phyloP scores from a whole-genome alignment of 116 monocot genomes.

The Phalaenopsis hybrid region DNA sequence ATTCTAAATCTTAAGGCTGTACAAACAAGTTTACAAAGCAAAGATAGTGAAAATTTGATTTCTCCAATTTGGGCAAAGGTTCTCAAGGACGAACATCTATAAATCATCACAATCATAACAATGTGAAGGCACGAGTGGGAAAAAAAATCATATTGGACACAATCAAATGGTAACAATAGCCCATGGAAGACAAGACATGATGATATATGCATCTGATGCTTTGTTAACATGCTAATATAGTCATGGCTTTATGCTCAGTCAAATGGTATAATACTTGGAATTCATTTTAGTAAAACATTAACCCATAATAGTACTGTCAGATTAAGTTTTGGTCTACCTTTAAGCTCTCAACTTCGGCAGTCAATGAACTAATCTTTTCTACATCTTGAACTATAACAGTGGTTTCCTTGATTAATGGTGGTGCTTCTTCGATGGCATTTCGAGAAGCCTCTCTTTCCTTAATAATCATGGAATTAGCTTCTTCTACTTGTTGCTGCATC shows the following conservation, averaged over 20 bases:
- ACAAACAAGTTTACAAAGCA: no score
- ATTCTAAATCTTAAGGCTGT: not conserved
- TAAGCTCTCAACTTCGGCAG: conserved; percentile 64
- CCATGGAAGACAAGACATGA: not conserved
- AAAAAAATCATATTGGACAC: not conserved
- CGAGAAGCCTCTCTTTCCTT: conserved; percentile 59
- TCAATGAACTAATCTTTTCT: conserved; percentile 66
- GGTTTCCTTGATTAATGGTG: conserved; percentile 47
- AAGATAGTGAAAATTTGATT: no score
- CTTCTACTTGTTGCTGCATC: conserved; percentile 42
- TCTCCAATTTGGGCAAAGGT: no score
- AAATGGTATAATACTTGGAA: not conserved
- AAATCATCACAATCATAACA: not conserved
- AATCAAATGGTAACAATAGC: not conserved
- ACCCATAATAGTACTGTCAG: not conserved
- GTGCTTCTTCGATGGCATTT: conserved; percentile 59
- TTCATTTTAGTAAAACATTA: not conserved
- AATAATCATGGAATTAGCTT: conserved; percentile 33
- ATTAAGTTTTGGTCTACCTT: conserved; percentile 44
- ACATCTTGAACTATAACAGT: conserved; percentile 65
- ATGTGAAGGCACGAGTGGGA: not conserved
- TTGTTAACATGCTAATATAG: not conserved
- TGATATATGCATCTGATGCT: not conserved
- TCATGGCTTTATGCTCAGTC: not conserved
- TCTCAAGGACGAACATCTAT: not conserved